Conservation (phyloP, 202 grass and related monocot genomes). For the Musa balbisiana region DNA sequence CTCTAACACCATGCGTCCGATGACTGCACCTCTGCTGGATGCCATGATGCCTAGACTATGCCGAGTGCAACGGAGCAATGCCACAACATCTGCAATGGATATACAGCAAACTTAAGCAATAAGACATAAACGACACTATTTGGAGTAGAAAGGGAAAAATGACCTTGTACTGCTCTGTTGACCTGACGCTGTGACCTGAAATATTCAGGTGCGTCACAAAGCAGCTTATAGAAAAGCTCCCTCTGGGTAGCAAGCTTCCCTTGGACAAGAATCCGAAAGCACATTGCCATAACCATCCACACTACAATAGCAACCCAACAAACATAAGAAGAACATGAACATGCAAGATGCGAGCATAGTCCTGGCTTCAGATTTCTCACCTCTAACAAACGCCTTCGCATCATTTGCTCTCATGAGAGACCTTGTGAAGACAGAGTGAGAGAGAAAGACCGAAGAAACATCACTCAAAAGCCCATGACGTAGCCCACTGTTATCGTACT, state of each 20-base stretch:
- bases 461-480: conserved; percentile 53
- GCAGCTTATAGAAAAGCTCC: conserved; percentile 81
- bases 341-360: background rate
- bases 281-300: conserved; percentile 90
- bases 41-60: conserved; percentile 91
- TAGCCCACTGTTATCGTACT: conserved; percentile 45
- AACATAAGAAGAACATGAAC: background rate
- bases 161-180: conserved; percentile 65
- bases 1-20: conserved; percentile 57
- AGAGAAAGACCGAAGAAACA: conserved; percentile 62
- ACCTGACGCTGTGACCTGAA: conserved; percentile 68
- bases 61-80: conserved; percentile 75
- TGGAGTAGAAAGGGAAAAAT: background rate
- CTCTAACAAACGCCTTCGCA: conserved; percentile 60
- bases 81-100: conserved; percentile 63
- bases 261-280: conserved; percentile 66
- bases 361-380: conserved; percentile 17
- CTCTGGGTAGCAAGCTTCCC: conserved; percentile 68
- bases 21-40: conserved; percentile 73
- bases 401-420: conserved; percentile 59
- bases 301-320: conserved; percentile 31
- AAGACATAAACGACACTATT: background rate
- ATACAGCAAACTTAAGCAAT: background rate
- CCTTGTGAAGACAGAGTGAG: conserved; percentile 56
- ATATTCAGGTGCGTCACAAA: conserved; percentile 57